Base-by-base conservation (phyloP, 192 early-diverging fungal genomes). In the Entomortierella chlamydospora region DNA sequence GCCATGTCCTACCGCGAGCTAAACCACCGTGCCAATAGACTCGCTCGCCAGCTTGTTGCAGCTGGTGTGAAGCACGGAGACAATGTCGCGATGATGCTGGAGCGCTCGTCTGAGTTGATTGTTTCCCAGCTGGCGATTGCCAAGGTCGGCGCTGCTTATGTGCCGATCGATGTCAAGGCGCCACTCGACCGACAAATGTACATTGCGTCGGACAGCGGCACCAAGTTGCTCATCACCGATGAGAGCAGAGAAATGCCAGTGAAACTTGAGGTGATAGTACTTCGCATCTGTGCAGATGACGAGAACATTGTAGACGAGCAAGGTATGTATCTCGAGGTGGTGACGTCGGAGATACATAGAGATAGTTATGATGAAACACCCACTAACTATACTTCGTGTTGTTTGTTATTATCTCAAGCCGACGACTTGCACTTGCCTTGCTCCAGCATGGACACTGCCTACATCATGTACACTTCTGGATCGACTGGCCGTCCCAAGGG, bases 91-190 rank as follows among this genome's bases (percentile, higher is more conserved):
- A 50, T 63, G 5, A 11, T 63, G 47, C 28, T 63, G 47, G 47
- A 63, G 12, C 61, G 61, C 9, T 63, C 61, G 61, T 30, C 51
- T n/a, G 61, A 63, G 6, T 47, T 63, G 2, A 37, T 37, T 37
- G 34, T 10, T 37, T 37, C 34, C 10, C 34, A 37, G 34, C 4
- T 37, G 4, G 34, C 34, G 10, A 10, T 37, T 37, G 5, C 10
- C 34, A 37, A 37, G 34, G 5, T 37, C 15, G 45, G 45, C 4
- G 45, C 15, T 3, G 45, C 45, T 11, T 47, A 12, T 17, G 15
- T 47, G 2, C 45, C 45, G 2, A 4, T 47, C 15, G 45, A 47
- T 17, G 3, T 15, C 15, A 47, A 47, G 5, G 12, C 45, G 20
- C 15, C 45, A 4, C 8, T 20, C 2, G 3, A 17, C 4, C 12